Evolutionary conservation across 2,329 filamentous ascomycete genomes (phyloP), one percentile per base, ranked within the genome.

Genomic region (Aspergillus melleus): DNA sequence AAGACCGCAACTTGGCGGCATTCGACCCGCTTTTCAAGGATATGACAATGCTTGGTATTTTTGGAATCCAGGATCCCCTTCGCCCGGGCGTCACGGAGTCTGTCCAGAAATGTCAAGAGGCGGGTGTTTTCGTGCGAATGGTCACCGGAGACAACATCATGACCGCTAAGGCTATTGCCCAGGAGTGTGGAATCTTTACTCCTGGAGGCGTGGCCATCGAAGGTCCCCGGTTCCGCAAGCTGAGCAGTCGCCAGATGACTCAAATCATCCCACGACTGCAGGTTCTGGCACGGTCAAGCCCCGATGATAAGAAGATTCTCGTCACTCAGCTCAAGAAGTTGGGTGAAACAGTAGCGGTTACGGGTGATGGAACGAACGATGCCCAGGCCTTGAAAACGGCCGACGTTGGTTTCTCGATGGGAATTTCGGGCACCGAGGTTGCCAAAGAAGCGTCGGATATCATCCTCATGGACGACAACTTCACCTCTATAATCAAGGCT

Each of bases 401-500:
- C 6, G 90, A 94, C 70, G 88, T 94, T 52, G 90, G 90, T 26
- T 93, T 94, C 76, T 91, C 90, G 19, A 94, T 94, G 90, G 90
- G 90, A 66, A 91, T 93, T 55, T 84, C 90, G 14, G 90, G 90
- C 62, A 93, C 90, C 0, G 90, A 93, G 74, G 90, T 94, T 44
- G 90, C 90, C 50, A 93, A 93, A 76, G 90, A 94, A 75, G 90
- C 90, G 1, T 93, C 90, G 8, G 89, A 90, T 42, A 94, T 94
- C 62, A 92, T 94, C 67, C 81, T 94, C 14, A 92, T 93, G 90
- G 90, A 93, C 71, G 90, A 94, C 76, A 93, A 93, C 77, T 94
- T 94, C 76, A 84, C 87, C 29, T 92, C 90, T n/a, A 94, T 93
- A 62, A 88, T 94, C 64, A 92, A 91, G 76, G 90, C 90, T 14